Evolutionary conservation across 2,329 filamentous ascomycete species (phyloP).

Genomic region (Alternaria arbusti): DNA sequence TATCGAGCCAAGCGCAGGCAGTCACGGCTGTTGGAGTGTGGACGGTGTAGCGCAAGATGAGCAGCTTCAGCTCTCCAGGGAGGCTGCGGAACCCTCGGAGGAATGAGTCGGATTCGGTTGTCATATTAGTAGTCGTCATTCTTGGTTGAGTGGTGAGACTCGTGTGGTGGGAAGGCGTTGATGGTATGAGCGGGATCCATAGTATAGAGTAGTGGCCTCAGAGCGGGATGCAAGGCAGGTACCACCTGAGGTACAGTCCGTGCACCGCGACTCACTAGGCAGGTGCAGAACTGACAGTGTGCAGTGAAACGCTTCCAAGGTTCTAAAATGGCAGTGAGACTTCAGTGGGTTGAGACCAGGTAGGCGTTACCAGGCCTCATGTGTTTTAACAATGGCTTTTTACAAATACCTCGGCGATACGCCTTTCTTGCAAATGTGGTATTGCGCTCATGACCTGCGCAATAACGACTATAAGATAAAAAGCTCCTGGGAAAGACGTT

Average conservation of each 20-base stretch:
- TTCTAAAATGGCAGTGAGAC: background rate
- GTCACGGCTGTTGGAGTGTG: background rate
- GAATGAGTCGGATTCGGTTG: background rate
- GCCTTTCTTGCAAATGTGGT: too few relatives aligned
- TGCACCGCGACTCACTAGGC: background rate
- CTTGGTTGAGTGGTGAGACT: background rate
- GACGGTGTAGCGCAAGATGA: background rate
- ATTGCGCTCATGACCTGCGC: background rate
- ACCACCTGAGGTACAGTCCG: background rate
- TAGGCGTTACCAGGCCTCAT: background rate
- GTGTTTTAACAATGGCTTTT: too few relatives aligned
- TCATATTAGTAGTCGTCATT: background rate
- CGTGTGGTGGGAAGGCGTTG: background rate
- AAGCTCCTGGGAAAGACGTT: background rate
- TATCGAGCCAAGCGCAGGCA: background rate
- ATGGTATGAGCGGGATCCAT: background rate
- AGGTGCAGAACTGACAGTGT: background rate
- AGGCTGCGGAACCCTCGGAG: background rate
- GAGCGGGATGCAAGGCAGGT: background rate
- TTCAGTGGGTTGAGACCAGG: background rate
- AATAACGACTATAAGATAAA: background rate
- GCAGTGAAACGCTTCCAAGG: background rate
- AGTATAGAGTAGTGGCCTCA: background rate
- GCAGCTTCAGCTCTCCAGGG: background rate
- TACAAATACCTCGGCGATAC: too few relatives aligned